Evolutionary conservation across 225 moss, liverwort and hornwort genomes (phyloP).

Genomic region (Asterella californica): DNA sequence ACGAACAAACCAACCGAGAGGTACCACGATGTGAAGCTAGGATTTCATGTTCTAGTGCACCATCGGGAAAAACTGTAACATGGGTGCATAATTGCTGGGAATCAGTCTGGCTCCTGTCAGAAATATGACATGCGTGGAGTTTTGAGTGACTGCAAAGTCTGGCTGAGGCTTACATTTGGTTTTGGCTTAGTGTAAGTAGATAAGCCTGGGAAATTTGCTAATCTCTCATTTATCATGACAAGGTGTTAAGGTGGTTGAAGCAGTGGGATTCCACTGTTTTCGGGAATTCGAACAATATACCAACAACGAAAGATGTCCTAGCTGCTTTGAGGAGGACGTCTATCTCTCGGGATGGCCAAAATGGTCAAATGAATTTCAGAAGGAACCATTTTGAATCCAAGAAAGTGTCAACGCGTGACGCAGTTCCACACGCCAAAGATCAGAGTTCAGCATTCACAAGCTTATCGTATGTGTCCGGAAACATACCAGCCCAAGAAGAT

Average conservation of each 20-base stretch:
- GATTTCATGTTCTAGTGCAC: neutral
- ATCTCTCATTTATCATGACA: constrained; percentile 13
- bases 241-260: constrained; percentile 98
- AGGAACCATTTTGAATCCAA: constrained; percentile 18
- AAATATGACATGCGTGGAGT: neutral
- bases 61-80: neutral
- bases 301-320: constrained; percentile 76
- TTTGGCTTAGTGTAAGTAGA: neutral
- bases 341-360: constrained; percentile 43
- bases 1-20: constrained; percentile 98
- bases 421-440: neutral
- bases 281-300: constrained; percentile 50
- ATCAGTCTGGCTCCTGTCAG: neutral
- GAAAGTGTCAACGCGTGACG: constrained; percentile 12
- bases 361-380: constrained; percentile 23
- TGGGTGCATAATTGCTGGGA: neutral
- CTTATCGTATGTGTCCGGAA: neutral
- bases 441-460: neutral
- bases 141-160: neutral
- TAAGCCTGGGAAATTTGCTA: neutral
- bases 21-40: constrained; percentile 27
- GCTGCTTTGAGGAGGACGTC: constrained; percentile 59
- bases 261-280: constrained; percentile 91
- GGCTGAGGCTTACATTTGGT: neutral
- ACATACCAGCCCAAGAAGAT: neutral